Conservation (phyloP, 2,329 filamentous ascomycete genomes). For the Fusarium pilosicola region DNA sequence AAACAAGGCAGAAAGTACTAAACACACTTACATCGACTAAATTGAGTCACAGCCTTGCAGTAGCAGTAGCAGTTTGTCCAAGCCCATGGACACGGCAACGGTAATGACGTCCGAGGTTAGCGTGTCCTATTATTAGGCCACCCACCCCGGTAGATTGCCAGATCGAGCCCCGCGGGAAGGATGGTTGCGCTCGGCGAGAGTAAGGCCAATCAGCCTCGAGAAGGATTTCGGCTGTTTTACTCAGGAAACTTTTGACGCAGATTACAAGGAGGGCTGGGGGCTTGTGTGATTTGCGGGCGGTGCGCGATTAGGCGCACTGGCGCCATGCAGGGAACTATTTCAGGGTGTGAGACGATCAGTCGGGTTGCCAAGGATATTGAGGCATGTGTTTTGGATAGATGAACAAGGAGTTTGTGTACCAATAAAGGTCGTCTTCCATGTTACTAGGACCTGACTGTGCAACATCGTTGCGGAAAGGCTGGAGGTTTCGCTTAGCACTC, state of each 20-base stretch:
- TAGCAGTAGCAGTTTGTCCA: slow-evolving; percentile 6
- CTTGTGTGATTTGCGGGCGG: slow-evolving; percentile 38
- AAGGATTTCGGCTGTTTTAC: slow-evolving; percentile 23
- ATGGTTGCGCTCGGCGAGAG: slow-evolving; percentile 13
- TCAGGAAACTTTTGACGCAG: slow-evolving; percentile 13
- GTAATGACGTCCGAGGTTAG: slow-evolving; percentile 15
- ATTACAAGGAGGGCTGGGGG: slow-evolving; percentile 26
- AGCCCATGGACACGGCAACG: slow-evolving; percentile 9
- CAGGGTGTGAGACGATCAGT: slow-evolving; percentile 28
- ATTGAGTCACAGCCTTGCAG: slow-evolving; percentile 38
- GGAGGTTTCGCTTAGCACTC: background rate
- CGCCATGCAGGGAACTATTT: slow-evolving; percentile 33
- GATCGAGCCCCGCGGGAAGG: slow-evolving; percentile 24
- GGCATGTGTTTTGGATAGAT: slow-evolving; percentile 5
- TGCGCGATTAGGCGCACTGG: slow-evolving; percentile 43
- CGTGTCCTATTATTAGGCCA: slow-evolving; percentile 36
- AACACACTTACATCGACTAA: slow-evolving; percentile 7
- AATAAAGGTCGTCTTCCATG: background rate
- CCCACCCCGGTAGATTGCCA: slow-evolving; percentile 15
- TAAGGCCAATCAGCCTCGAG: slow-evolving; percentile 19
- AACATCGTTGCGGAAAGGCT: background rate
- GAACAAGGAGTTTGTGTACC: background rate
- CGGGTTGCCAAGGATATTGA: slow-evolving; percentile 7
- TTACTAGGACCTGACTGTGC: background rate
- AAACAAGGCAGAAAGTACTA: slow-evolving; percentile 36